These are phyloP conservation scores for Trametes gibbosa DNA, from an alignment of 768 basidiomycete genomes.

Conservation along the genomic window DNA sequence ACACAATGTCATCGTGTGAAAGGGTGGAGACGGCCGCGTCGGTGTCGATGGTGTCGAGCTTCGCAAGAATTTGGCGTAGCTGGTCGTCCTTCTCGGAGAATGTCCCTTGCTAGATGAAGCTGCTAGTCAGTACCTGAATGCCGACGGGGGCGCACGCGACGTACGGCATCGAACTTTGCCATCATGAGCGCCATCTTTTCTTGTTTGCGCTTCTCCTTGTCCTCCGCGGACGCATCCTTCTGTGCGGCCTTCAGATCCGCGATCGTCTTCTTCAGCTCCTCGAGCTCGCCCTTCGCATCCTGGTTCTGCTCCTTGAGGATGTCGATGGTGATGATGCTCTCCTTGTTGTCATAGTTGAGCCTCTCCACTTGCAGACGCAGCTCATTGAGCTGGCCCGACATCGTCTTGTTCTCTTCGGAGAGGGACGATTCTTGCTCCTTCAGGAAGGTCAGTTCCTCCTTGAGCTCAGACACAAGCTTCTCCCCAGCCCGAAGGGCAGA, in stretches of 20 bases:
- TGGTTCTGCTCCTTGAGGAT: constrained; percentile 92
- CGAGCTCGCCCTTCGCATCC: constrained; percentile 83
- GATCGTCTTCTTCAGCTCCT: constrained; percentile 81
- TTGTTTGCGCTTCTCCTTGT: constrained; percentile 98
- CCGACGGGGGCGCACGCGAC: constrained; percentile 29
- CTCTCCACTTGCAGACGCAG: constrained; percentile 88
- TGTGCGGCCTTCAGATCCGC: constrained; percentile 76
- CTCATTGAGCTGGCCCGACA: constrained; percentile 92
- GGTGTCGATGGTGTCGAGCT: constrained; percentile 79
- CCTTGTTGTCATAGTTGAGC: constrained; percentile 94
- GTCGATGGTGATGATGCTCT: constrained; percentile 88
- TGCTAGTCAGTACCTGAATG: not conserved
- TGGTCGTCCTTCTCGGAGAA: constrained; percentile 97
- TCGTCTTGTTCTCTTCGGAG: constrained; percentile 91
- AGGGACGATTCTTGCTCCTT: constrained; percentile 85
- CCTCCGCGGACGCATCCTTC: constrained; percentile 85
- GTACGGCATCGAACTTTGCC: constrained; percentile 95
- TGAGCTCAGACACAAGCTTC: constrained; percentile 83
- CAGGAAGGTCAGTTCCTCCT: constrained; percentile 84
- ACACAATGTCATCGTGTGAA: constrained; percentile 71
- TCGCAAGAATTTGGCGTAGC: constrained; percentile 77
- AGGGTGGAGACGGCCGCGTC: constrained; percentile 52
- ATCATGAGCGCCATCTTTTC: constrained; percentile 99
- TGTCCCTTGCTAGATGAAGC: constrained; percentile 66
- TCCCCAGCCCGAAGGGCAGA: constrained; percentile 74